phyloP scores from a whole-genome alignment of 306 rosid species.

The Corylus heterophylla region DNA sequence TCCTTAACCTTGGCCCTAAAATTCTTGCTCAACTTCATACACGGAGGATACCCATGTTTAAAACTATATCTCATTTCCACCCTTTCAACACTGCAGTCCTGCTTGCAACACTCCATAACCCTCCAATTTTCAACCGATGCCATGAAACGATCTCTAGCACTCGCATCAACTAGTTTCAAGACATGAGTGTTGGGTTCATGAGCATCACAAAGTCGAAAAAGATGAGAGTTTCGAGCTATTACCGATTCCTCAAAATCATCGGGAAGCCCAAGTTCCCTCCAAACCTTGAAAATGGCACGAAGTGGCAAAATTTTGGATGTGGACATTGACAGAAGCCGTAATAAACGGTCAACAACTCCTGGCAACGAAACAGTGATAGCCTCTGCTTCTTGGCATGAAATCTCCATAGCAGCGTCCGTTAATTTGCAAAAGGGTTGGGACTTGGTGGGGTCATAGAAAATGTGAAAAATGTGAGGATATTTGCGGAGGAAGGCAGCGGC shows the following conservation, averaged over 20 bases:
- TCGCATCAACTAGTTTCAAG: slow-evolving; percentile 56
- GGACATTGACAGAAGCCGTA: slow-evolving; percentile 74
- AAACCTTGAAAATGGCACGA: slow-evolving; percentile 78
- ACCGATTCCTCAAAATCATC: slow-evolving; percentile 90
- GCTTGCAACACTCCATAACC: slow-evolving; percentile 73
- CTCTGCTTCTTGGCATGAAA: slow-evolving; percentile 50
- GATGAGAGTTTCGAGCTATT: slow-evolving; percentile 47
- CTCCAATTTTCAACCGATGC: slow-evolving; percentile 87
- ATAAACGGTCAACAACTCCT: slow-evolving; percentile 59
- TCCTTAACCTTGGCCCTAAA: slow-evolving; percentile 84
- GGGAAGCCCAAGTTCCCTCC: slow-evolving; percentile 93
- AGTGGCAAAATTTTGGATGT: slow-evolving; percentile 71
- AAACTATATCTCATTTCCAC: slow-evolving; percentile 62
- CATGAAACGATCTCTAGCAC: slow-evolving; percentile 36
- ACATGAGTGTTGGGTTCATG: slow-evolving; percentile 74
- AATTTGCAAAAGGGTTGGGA: slow-evolving; percentile 62
- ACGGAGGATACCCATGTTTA: slow-evolving; percentile 73
- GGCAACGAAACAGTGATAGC: slow-evolving; percentile 65
- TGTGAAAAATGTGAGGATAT: slow-evolving; percentile 74
- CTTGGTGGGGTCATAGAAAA: slow-evolving; percentile 68
- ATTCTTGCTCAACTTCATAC: slow-evolving; percentile 70
- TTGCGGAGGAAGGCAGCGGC: slow-evolving; percentile 76
- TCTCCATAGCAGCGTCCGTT: slow-evolving; percentile 56
- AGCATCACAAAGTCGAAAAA: slow-evolving; percentile 73
- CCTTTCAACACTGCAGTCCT: slow-evolving; percentile 52